Conservation (phyloP, 352 stramenopile species). For the Pythium volutum region DNA sequence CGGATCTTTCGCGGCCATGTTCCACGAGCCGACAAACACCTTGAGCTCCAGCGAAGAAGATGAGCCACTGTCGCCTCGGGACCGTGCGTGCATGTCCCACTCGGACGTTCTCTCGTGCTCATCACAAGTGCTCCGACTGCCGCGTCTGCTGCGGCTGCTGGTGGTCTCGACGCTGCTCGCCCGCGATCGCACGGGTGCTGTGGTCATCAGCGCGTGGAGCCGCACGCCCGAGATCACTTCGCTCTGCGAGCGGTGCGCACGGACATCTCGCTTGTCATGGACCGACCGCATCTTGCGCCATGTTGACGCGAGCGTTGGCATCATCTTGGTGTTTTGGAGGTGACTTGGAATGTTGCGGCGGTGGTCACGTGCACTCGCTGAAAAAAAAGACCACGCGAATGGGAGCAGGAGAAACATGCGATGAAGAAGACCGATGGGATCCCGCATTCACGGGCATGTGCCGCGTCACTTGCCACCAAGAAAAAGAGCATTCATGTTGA, state of each 20-base stretch:
- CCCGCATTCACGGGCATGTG: no score
- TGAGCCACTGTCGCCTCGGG: not conserved
- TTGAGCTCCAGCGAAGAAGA: constrained; percentile 22
- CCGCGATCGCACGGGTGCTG: not conserved
- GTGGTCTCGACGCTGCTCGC: constrained; percentile 10
- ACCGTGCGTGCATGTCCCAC: not conserved
- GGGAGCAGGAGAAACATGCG: no score
- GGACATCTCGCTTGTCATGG: constrained; percentile 12
- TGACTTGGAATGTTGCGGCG: no score
- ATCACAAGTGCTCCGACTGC: constrained; percentile 3
- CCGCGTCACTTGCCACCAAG: not conserved
- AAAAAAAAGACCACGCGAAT: no score
- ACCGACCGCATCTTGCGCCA: constrained; percentile 20
- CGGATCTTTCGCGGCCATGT: constrained; percentile 67
- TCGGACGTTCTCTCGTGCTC: not conserved
- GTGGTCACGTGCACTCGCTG: no score
- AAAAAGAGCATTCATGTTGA: not conserved
- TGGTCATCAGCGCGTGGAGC: constrained; percentile 10
- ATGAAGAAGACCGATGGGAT: not conserved
- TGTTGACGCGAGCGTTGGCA: constrained; percentile 15
- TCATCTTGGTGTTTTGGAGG: not conserved
- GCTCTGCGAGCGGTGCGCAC: constrained; percentile 18
- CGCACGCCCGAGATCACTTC: constrained; percentile 19
- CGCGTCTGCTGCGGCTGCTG: constrained; percentile 8
- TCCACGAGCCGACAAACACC: constrained; percentile 74